Base-by-base conservation (phyloP, 306 rosid species). In the Dryas drummondii region DNA sequence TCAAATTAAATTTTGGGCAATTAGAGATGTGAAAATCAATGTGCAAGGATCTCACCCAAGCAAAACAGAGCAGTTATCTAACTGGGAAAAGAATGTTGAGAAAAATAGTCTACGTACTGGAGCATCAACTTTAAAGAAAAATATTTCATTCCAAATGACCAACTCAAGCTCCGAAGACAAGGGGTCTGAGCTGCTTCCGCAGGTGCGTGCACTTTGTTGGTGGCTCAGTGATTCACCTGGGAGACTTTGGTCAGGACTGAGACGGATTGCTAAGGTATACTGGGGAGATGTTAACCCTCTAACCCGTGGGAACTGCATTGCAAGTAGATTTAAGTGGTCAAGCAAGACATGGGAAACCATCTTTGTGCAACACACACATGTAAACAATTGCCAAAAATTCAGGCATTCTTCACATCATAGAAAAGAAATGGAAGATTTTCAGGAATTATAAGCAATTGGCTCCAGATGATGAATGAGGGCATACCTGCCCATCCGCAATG, bases 91-190 rank as follows among this genome's bases (percentile, higher is more conserved):
- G 37, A 12, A 37, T 12, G 16, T 37, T 49, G 15, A 54, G 51
- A 19, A 15, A 71, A 56, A n/a, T 8, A 56, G 51, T 60, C 26
- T 46, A 83, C 86, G 48, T 87, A 94, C 99, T 81, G 87, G 87
- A 46, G 91, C 75, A 80, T 90, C 97, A 72, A 92, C 93, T 94
- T 87, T 94, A 86, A 94, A 94, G 88, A 89, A 91, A 84, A 92
- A 94, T 62, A 92, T 85, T 83, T 94, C 99, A 79, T 94, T 92
- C 99, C 99, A 94, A 73, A 81, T 59, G 88, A 94, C 93, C 62
- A 86, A 81, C 59, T 90, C 89, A 75, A 87, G 73, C 80, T 94
- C 89, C 2, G 92, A 71, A 75, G 88, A 82, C 71, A 76, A 61
- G 55, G 80, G 85, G 68, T 74, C 79, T 47, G 96, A 81, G 85